Evolutionary conservation across 83 land plant species (phyloP).

Genomic region (Picea abies): DNA sequence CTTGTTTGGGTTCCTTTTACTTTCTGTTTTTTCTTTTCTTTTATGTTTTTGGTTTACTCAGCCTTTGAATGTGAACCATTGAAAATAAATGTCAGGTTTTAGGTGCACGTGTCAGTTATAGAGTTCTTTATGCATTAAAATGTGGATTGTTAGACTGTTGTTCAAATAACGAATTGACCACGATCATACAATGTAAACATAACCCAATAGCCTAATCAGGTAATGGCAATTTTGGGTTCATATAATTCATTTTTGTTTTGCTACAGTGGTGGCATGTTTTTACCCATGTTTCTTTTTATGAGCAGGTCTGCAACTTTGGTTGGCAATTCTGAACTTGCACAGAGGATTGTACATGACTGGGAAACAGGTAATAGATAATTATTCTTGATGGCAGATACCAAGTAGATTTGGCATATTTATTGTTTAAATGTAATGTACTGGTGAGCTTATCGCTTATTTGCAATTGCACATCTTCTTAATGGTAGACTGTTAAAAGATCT

Average conservation of each 20-base stretch:
- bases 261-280: background rate
- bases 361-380: constrained; percentile 54
- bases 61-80: too few relatives aligned
- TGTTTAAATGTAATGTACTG: background rate
- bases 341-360: constrained; percentile 65
- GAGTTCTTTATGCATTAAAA: too few relatives aligned
- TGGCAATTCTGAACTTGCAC: constrained; percentile 64
- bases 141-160: too few relatives aligned
- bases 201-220: background rate
- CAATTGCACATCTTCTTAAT: background rate
- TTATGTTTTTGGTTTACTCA: too few relatives aligned
- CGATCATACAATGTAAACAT: background rate
- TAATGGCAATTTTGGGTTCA: background rate
- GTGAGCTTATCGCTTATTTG: background rate
- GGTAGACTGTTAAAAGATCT: background rate
- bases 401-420: background rate
- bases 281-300: background rate
- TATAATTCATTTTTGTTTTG: background rate
- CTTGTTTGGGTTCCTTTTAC: too few relatives aligned
- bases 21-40: too few relatives aligned
- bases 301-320: constrained; percentile 18
- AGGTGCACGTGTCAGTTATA: too few relatives aligned
- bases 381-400: background rate
- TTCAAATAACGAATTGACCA: background rate
- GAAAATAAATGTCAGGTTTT: too few relatives aligned